These are phyloP conservation scores for Paraconiothyrium sp. DNA, from an alignment of 2,329 filamentous ascomycete species.

Conservation along the genomic window DNA sequence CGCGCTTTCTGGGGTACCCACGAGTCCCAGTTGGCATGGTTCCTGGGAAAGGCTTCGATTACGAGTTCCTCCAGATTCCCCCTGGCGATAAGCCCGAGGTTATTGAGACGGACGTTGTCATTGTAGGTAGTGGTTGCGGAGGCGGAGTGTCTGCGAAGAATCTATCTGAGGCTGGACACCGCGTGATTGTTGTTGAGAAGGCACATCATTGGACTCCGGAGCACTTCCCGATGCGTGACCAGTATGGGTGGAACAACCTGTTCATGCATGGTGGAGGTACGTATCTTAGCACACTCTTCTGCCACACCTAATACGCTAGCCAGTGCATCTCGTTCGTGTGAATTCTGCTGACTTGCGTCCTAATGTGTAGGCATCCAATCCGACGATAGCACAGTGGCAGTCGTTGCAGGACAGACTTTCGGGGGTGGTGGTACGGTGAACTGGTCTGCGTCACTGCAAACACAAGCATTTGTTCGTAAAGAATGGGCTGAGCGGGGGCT, in stretches of 20 bases:
- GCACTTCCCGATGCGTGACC: conserved; percentile 77
- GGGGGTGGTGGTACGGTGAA: conserved; percentile 90
- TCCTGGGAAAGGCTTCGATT: conserved; percentile 63
- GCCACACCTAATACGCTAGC: too few relatives aligned
- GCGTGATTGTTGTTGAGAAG: conserved; percentile 84
- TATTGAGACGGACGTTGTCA: conserved; percentile 81
- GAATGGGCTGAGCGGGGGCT: conserved; percentile 81
- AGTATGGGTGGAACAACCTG: conserved; percentile 68
- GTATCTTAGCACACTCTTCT: conserved; percentile 51
- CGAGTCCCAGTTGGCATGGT: conserved; percentile 65
- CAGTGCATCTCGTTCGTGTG: conserved; percentile 2
- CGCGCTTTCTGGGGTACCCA: conserved; percentile 66
- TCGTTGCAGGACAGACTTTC: conserved; percentile 77
- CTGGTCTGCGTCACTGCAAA: conserved; percentile 76
- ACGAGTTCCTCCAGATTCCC: conserved; percentile 70
- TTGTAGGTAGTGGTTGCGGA: conserved; percentile 88
- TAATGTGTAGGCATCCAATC: conserved; percentile 13
- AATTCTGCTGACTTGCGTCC: background rate
- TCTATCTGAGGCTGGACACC: conserved; percentile 77
- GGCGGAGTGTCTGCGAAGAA: conserved; percentile 84
- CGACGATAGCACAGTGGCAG: conserved; percentile 59
- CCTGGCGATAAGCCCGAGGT: conserved; percentile 63
- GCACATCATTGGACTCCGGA: conserved; percentile 77
- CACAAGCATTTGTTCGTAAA: conserved; percentile 77
- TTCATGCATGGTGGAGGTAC: conserved; percentile 73